Percentiles rank a stretch among this genome's conserved stretches.
phyloP scores from a whole-genome alignment of 2,329 filamentous ascomycete species.

The Trichoderma hamatum region DNA sequence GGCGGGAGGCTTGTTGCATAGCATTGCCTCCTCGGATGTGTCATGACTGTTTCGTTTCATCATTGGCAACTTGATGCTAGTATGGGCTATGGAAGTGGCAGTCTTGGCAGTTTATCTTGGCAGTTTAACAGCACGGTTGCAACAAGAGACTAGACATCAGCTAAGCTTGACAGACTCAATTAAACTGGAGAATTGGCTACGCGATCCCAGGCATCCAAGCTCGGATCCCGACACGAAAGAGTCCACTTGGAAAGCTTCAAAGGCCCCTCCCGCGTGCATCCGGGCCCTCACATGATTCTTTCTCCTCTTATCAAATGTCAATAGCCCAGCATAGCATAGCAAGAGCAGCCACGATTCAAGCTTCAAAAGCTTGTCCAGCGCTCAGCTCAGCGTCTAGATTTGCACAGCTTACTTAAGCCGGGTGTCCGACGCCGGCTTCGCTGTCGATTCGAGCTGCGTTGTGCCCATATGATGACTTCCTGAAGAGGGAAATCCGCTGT shows the following conservation, averaged over 20 bases:
- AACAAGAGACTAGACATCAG: neutral
- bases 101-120: too few relatives aligned
- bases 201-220: neutral
- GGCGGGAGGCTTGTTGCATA: neutral
- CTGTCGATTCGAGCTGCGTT: neutral
- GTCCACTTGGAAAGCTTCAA: neutral
- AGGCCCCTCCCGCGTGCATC: slow-evolving; percentile 23
- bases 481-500: slow-evolving; percentile 6
- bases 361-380: slow-evolving; percentile 15
- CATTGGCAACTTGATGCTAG: neutral
- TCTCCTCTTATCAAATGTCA: neutral
- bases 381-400: slow-evolving; percentile 2
- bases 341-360: neutral
- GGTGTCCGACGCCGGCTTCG: neutral
- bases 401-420: neutral
- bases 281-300: slow-evolving; percentile 15
- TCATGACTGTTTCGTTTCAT: slow-evolving; percentile 2
- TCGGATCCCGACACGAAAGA: neutral
- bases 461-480: slow-evolving; percentile 5
- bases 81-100: too few relatives aligned
- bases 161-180: neutral
- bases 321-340: neutral
- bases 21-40: slow-evolving; percentile 15
- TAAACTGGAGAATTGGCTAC: slow-evolving; percentile 2
- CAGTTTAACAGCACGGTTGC: neutral